Base-by-base conservation (phyloP, 371 early-diverging fungal species). In the Mucor circinelloides region DNA sequence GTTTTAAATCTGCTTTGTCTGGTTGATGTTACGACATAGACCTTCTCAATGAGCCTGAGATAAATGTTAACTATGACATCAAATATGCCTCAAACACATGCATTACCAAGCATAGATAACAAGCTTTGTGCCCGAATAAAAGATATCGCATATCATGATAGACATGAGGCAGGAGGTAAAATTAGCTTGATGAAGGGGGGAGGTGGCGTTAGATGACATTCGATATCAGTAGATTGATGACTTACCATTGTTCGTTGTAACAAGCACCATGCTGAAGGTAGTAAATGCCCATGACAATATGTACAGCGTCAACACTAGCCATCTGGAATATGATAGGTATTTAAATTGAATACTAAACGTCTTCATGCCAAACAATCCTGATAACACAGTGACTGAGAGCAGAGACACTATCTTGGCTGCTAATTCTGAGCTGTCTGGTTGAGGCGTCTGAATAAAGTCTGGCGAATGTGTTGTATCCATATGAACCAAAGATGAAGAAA, bases 1-100 rank as follows among this genome's bases (percentile, higher is more conserved):
- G 76, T 78, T 19, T 75, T 67, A 71, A 68, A 70, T 58, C 83
- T 60, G 19, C 66, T 34, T 34, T 69, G 63, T 13, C 78, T 69
- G 0, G 71, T 70, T 12, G 73, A 63, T 7, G 73, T 69, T 2
- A 82, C 80, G 19, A 80, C 69, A 63, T 73, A 82, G 0, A 75
- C 67, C 57, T 71, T 71, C 34, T 75, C 75, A 21, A 75, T 64
- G 17, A 75, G 38, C 75, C 75, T 75, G 19, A 19, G n/a, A 3
- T 40, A 19, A 38, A 42, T 42, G 17, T 36, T 23, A 25, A 23
- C n/a, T 57, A 19, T 32, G 17, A 30, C 25, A 17, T 54, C 40
- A 27, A 27, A 6, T 12, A 8, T 32, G 34, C 6, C 5, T 34
- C 3, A 3, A 42, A 27, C 7, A 42, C 3, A 2, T 1, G 12